Base-by-base conservation (phyloP, 1,284 basidiomycete species). In the Apiotrichum siamense region DNA sequence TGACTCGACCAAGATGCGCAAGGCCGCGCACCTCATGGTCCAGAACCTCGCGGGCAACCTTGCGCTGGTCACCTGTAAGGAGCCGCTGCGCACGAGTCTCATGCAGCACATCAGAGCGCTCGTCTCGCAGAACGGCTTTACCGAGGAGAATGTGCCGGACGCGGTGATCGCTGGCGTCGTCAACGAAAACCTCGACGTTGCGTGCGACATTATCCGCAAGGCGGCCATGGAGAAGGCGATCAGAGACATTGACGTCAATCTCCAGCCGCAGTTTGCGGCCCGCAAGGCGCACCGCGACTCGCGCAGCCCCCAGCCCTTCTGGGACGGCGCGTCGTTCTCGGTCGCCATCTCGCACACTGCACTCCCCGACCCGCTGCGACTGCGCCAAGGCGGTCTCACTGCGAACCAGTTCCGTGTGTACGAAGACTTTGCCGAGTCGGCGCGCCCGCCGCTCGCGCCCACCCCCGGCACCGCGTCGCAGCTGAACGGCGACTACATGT, bases 61-160 rank as follows among this genome's bases (percentile, higher is more conserved):
- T 40, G 96, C 96, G 7, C 77, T 97, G 46, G 96, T 99, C 23
- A 98, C 96, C 17, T 98, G 94, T 80, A 98, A 97, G 73, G 96
- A 99, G 68, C 94, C 96, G 1, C 76, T 99, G 54, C 86, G 92
- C 65, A 88, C 85, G 66, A 93, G 93, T 73, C 84, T 98, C 67
- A 84, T 87, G n/a, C 84, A 81, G 51, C 90, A 97, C 69, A 81
- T 97, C 37, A 85, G 92, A 24, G 81, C 84, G 43, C 81, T 85
- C 58, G 76, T 97, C 44, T 65, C 75, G 24, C 88, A 94, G 50
- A 87, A 89, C 66, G 92, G 92, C 36, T 94, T 93, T 70, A 83
- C 78, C 41, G 92, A 97, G 69, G 77, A 79, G 40, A 75, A 75
- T 49, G 69, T 73, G 50, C 79, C 75, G 32, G 79, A 78, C 60